Conservation (phyloP, 306 rosid species). For the Rosa multiflora region DNA sequence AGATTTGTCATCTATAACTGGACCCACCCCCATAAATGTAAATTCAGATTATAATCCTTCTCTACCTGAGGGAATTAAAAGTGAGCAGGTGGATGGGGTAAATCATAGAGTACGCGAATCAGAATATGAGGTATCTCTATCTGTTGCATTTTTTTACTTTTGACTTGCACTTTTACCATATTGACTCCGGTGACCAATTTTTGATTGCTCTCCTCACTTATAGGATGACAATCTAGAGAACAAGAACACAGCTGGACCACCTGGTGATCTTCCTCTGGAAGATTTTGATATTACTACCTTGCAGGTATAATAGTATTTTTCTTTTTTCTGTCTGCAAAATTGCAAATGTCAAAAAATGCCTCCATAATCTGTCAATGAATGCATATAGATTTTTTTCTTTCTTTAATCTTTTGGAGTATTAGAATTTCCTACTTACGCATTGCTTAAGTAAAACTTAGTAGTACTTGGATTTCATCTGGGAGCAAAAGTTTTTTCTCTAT, state of each 20-base stretch:
- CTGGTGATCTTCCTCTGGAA: constrained; percentile 50
- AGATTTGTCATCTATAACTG: constrained; percentile 41
- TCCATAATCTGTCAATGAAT: neutral
- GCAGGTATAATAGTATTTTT: constrained; percentile 53
- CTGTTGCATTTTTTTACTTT: constrained; percentile 18
- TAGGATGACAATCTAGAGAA: constrained; percentile 60
- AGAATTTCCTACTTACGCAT: neutral
- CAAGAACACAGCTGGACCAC: constrained; percentile 45
- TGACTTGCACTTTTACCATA: neutral
- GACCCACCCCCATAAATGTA: constrained; percentile 28
- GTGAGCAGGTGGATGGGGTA: constrained; percentile 62
- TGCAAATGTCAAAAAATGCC: neutral
- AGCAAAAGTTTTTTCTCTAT: neutral
- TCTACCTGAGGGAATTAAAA: constrained; percentile 46
- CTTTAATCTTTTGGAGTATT: neutral
- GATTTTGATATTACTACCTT: constrained; percentile 61
- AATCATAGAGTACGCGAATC: constrained; percentile 47
- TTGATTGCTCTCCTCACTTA: constrained; percentile 27
- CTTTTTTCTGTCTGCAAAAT: neutral
- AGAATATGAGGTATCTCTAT: constrained; percentile 49
- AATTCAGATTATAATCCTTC: constrained; percentile 47
- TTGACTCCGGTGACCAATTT: constrained; percentile 28
- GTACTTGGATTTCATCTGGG: neutral
- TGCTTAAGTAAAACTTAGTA: neutral
- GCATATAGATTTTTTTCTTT: neutral